Evolutionary conservation across 768 basidiomycete genomes (phyloP), one percentile per base, ranked within the genome.

Genomic region (Dictyophora rubrovolvata): DNA sequence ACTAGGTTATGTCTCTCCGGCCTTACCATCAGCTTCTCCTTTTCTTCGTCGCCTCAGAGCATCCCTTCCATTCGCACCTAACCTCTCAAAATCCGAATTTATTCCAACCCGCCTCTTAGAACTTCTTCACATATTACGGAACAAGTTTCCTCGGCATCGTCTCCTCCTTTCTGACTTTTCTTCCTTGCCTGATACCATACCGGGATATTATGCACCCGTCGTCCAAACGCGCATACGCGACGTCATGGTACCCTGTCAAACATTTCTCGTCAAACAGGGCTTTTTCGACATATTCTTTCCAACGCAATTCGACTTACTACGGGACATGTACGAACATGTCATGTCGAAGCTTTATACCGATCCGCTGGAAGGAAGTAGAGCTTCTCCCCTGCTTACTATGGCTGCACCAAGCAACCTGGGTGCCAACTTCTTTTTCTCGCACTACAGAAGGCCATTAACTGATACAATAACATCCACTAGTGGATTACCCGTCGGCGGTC

Each of bases 271-370:
- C 60, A 85, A 85, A 65, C 95, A 89, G 67, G 96, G 96, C 8
- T 94, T 85, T 74, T 99, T 99, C 70, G 96, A 99, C 70, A 98
- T 98, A 61, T 91, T 99, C 75, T 99, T 99, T 75, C 96, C 96
- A 10, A 98, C 95, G 12, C 76, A 90, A 68, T 97, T 97, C 63
- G 81, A 80, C 55, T 79, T 78, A 20, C 77, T 98, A 56, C 77
- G 89, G 51, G 91, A 95, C 68, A 89, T 94, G 82, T 97, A 97
- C 71, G 89, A 93, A 67, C 77, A 83, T 63, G 79, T 86, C 57
- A 81, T 98, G 60, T 79, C 84, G 37, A 79, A 82, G 65, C 82
- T 85, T 21, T 46, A 59, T 3, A 66, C 69, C 5, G 60, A 64
- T 11, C 54, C 62, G 16, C 63, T 64, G 42, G 74, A 74, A 34